Evolutionary conservation across 495 filamentous ascomycete species (phyloP).

Genomic region (Echria macrotheca): DNA sequence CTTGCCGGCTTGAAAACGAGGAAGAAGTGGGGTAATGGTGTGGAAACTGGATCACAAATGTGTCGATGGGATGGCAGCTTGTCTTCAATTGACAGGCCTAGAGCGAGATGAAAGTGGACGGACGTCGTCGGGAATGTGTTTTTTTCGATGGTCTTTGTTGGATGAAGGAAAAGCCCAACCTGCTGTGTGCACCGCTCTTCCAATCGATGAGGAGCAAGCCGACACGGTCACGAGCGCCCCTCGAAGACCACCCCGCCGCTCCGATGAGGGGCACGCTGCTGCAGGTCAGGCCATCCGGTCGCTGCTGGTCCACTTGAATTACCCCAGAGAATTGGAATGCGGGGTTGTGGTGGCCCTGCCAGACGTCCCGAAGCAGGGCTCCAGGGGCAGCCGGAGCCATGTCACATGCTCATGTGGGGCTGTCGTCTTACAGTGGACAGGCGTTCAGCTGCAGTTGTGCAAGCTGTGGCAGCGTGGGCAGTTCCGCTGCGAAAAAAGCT

Average conservation of each 20-base stretch:
- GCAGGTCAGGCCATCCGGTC: constrained; percentile 6
- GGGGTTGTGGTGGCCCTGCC: constrained; percentile 9
- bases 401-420: constrained; percentile 4
- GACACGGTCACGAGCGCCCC: constrained; percentile 22
- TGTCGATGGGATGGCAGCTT: constrained; percentile 5
- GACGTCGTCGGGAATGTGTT: background rate
- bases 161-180: constrained; percentile 9
- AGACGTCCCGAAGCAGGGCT: background rate
- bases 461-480: too few relatives aligned
- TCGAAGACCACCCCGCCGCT: constrained; percentile 5
- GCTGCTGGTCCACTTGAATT: background rate
- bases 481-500: background rate
- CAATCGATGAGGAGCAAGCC: background rate
- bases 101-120: constrained; percentile 7
- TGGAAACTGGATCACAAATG: background rate
- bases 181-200: constrained; percentile 1
- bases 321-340: constrained; percentile 12
- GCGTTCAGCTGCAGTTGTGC: background rate
- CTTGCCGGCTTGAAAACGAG: constrained; percentile 21
- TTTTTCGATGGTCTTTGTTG: constrained; percentile 2
- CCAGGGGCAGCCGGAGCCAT: background rate
- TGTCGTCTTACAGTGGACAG: background rate
- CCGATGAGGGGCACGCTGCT: constrained; percentile 15
- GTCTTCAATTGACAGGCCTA: constrained; percentile 7
- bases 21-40: constrained; percentile 11